Conservation (phyloP, 805 yeast species). For the Metschnikowia noctiluminum region DNA sequence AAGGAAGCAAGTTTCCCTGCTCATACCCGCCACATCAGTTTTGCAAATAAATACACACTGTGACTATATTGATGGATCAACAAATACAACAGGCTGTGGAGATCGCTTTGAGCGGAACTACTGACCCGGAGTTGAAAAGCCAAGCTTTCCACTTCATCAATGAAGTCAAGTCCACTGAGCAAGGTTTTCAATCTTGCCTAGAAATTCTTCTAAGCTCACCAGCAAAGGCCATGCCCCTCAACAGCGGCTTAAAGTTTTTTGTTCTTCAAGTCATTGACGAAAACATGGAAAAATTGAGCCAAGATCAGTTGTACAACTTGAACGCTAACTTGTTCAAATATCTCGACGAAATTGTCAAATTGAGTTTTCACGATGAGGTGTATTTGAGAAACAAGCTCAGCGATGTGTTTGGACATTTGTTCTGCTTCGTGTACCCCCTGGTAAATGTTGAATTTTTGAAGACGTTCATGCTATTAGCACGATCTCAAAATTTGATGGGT, state of each 20-base stretch:
- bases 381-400: constrained; percentile 38
- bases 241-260: constrained; percentile 61
- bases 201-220: constrained; percentile 37
- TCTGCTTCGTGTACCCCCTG: constrained; percentile 33
- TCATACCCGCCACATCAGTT: no score
- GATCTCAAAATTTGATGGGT: constrained; percentile 18
- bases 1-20: no score
- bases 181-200: constrained; percentile 56
- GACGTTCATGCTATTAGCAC: constrained; percentile 24
- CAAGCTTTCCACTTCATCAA: constrained; percentile 52
- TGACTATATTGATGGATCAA: constrained; percentile 36
- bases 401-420: constrained; percentile 32
- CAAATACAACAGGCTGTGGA: constrained; percentile 88
- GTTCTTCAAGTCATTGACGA: constrained; percentile 67
- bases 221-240: constrained; percentile 23
- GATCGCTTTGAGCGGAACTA: constrained; percentile 70
- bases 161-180: constrained; percentile 49
- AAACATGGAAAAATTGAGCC: constrained; percentile 42
- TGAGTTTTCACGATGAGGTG: constrained; percentile 21
- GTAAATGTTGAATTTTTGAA: constrained; percentile 33
- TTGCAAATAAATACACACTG: no score
- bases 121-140: constrained; percentile 48
- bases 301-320: constrained; percentile 45
- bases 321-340: constrained; percentile 49
- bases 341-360: constrained; percentile 27